Conservation (phyloP, 305 asterid species). For the Fraxinus sp. region DNA sequence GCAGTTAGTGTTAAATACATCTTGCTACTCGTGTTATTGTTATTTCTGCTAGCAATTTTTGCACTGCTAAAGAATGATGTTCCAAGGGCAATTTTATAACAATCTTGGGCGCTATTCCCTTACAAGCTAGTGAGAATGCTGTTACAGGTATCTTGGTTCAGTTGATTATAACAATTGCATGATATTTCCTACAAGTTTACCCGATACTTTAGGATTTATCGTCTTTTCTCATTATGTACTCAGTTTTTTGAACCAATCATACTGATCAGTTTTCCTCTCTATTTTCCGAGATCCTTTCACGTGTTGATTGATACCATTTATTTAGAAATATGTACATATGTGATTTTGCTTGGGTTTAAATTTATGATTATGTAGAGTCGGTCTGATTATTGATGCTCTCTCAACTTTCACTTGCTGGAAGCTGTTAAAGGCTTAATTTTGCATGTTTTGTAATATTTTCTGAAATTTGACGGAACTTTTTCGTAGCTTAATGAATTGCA, state of each 20-base stretch:
- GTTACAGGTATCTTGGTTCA: background rate
- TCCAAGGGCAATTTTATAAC: background rate
- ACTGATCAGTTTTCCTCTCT: background rate
- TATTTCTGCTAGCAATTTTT: background rate
- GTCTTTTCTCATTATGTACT: background rate
- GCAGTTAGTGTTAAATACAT: constrained; percentile 1
- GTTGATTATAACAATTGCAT: background rate
- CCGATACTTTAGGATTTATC: background rate
- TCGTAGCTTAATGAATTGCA: background rate
- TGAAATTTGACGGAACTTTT: background rate
- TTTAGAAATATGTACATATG: background rate
- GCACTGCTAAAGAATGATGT: background rate
- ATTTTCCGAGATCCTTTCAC: background rate
- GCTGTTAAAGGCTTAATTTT: background rate
- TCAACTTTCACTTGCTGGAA: background rate
- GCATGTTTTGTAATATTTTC: background rate
- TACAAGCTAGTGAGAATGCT: background rate
- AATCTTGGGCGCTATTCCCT: background rate
- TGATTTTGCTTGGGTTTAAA: background rate
- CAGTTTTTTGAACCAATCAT: background rate
- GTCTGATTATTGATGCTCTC: background rate
- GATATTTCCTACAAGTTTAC: background rate
- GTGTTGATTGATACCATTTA: background rate
- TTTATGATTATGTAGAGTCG: background rate
- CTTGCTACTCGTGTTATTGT: background rate